These are phyloP conservation scores for Salvia miltiorrhiza DNA, from an alignment of 257 asterid genomes.

Conservation along the genomic window DNA sequence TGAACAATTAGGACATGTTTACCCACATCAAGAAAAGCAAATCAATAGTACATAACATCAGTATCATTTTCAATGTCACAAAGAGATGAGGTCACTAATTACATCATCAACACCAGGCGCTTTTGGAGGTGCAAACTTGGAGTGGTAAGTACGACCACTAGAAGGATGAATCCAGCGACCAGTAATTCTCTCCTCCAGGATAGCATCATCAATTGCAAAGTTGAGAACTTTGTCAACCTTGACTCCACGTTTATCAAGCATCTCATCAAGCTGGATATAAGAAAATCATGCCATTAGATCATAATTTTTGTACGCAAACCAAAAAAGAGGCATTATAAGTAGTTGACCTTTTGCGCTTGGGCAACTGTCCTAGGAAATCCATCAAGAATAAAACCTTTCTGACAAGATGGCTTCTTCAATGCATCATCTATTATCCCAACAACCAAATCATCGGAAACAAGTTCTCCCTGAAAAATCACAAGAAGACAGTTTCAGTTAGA, in stretches of 20 bases:
- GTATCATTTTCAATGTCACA: neutral
- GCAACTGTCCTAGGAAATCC: conserved; percentile 94
- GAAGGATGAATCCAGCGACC: conserved; percentile 99
- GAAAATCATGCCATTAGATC: conserved; percentile 15
- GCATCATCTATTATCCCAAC: conserved; percentile 94
- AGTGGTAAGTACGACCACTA: conserved; percentile 86
- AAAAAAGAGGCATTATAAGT: neutral
- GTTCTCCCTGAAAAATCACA: conserved; percentile 65
- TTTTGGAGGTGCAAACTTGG: conserved; percentile 86
- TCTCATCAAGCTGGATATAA: conserved; percentile 77
- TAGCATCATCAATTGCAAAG: conserved; percentile 92
- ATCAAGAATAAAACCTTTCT: conserved; percentile 95
- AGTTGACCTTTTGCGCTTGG: conserved; percentile 84
- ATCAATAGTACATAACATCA: neutral
- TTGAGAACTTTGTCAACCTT: conserved; percentile 90
- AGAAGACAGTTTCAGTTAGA: conserved; percentile 7
- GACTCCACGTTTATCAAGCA: conserved; percentile 78
- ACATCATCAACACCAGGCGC: conserved; percentile 81
- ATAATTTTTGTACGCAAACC: neutral
- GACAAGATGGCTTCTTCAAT: conserved; percentile 85
- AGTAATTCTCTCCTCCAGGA: conserved; percentile 92
- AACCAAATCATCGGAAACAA: conserved; percentile 93
- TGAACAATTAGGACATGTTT: neutral
- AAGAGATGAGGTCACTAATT: conserved; percentile 23
- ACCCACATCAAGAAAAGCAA: neutral